Evolutionary conservation across 2,329 filamentous ascomycete species (phyloP), one percentile per base, ranked within the genome.

Genomic region (Coniella vitis): DNA sequence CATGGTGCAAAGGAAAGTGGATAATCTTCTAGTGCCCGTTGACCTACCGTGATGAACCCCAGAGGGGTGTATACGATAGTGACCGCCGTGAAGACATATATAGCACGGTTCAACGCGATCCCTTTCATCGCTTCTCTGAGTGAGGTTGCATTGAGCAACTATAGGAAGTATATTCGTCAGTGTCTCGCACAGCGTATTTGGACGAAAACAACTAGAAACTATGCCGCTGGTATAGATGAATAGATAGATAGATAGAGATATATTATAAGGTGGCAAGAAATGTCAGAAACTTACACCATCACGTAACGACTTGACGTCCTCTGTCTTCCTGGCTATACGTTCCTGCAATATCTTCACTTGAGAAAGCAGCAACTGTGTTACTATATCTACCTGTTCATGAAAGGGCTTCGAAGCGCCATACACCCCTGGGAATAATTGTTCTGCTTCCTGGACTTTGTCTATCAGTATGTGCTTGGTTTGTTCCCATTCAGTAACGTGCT

Each of bases 41-140:
- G 7, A 13, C 32, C 3, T 29, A 38, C 42, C 4, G 42, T 21
- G 4, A 45, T 29, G 16, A 37, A 45, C 1, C 34, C 20, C 1
- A 45, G 32, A 2, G 42, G 42, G 1, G 42, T 45, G 34, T 37
- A 45, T 12, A 36, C 0, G 36, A 45, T 20, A 29, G 45, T 32
- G 37, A 38, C 45, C 9, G 59, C 47, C 22, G 47, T 59, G 21
- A 54, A 48, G 14, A 61, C 20, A 5, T 62, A 49, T 12, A 63
- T 35, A 17, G 53, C 56, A 2, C 56, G 59, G 36, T 60, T 62
- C 3, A 63, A 54, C 36, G 61, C 61, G 60, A 63, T 63, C 9
- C 60, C 61, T 62, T 34, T 25, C n/a, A 39, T 21, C 20, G 32
- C 38, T 5, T 46, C 31, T 38, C 34, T 9, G 12, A 45, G 32